Conservation (phyloP, 768 basidiomycete species). For the Crepidotus variabilis region DNA sequence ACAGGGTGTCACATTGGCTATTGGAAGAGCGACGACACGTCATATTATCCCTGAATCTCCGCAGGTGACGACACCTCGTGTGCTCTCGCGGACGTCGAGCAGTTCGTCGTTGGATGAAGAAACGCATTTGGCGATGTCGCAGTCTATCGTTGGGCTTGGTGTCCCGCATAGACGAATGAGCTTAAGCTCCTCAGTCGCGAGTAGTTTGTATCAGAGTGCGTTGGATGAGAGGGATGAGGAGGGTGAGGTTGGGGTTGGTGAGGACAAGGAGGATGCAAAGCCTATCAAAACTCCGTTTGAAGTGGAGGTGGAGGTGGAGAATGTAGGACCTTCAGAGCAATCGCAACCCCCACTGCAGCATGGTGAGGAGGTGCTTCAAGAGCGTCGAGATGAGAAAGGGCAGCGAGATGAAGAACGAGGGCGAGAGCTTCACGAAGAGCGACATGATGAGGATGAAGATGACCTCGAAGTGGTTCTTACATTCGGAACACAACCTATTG, state of each 20-base stretch:
- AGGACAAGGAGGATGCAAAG: background rate
- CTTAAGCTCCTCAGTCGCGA: conserved; percentile 44
- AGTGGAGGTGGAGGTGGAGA: too few relatives aligned
- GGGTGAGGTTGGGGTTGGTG: too few relatives aligned
- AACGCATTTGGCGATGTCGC: conserved; percentile 65
- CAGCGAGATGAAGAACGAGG: too few relatives aligned
- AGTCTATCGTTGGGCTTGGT: conserved; percentile 58
- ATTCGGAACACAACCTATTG: conserved; percentile 59
- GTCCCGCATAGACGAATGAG: conserved; percentile 29
- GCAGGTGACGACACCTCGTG: conserved; percentile 22
- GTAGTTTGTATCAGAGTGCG: conserved; percentile 80
- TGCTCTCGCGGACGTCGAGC: conserved; percentile 49
- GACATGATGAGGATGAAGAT: background rate
- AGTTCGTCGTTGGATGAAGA: conserved; percentile 65
- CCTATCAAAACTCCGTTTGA: too few relatives aligned
- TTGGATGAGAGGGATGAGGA: conserved; percentile 31
- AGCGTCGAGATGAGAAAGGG: too few relatives aligned
- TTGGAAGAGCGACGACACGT: too few relatives aligned
- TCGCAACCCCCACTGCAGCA: too few relatives aligned
- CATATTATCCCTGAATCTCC: too few relatives aligned
- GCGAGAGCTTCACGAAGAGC: background rate
- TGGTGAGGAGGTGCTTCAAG: too few relatives aligned
- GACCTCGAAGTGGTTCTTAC: conserved; percentile 40
- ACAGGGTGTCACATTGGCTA: background rate
- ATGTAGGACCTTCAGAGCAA: too few relatives aligned